phyloP scores from a whole-genome alignment of 2,329 filamentous ascomycete genomes.

The Torrubiella hemipterigena region DNA sequence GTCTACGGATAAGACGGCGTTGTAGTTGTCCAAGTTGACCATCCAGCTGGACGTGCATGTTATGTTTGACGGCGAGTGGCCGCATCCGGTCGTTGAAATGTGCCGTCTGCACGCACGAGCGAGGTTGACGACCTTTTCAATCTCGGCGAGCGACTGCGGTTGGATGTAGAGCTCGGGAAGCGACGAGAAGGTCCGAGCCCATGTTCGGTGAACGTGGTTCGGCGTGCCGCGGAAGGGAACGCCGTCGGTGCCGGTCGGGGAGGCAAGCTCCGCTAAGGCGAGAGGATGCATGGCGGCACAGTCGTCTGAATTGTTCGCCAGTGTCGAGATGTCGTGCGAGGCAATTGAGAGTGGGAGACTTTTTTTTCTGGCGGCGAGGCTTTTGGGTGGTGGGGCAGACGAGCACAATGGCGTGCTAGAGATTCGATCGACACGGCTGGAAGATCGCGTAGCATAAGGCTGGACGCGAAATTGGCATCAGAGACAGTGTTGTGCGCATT shows the following conservation, averaged over 20 bases:
- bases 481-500: no score
- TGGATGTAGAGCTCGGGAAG: conserved; percentile 85
- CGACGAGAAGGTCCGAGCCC: conserved; percentile 87
- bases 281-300: conserved; percentile 21
- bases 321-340: no score
- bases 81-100: conserved; percentile 77
- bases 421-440: no score
- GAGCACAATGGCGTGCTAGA: no score
- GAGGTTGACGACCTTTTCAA: conserved; percentile 72
- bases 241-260: conserved; percentile 17
- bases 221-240: conserved; percentile 66
- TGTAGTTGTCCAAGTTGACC: conserved; percentile 80
- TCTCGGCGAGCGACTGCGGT: conserved; percentile 65
- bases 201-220: conserved; percentile 74
- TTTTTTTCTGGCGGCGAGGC: no score
- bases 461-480: no score
- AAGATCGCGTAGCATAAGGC: no score
- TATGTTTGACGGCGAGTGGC: conserved; percentile 82
- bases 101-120: conserved; percentile 72
- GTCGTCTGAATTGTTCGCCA: neutral
- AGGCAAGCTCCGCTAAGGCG: conserved; percentile 19
- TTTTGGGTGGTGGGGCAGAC: no score
- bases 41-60: conserved; percentile 94
- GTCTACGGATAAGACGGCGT: conserved; percentile 60
- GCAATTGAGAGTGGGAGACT: no score